Evolutionary conservation across 2,329 filamentous ascomycete genomes (phyloP), one percentile per base, ranked within the genome.

Genomic region (Diaporthe australafricana): DNA sequence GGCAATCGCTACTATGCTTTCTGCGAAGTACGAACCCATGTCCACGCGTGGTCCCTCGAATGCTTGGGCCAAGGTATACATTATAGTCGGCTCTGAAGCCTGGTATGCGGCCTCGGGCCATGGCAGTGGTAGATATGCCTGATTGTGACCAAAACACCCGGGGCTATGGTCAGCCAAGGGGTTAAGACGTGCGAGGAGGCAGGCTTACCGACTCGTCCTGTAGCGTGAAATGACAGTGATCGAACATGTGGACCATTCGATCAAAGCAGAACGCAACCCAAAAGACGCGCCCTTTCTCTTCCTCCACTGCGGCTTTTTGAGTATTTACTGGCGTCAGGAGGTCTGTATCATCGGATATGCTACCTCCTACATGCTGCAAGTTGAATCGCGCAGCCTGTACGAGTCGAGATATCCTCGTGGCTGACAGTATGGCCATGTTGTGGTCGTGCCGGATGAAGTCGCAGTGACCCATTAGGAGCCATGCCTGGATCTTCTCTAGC

Each of bases 21-120:
- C 48, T 50, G 48, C 48, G 48, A 50, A 50, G 14, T 25, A 50
- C 22, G 48, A 22, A 14, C 27, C 11, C 48, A 50, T 27, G 22
- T 50, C 48, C 27, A 50, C 48, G 27, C 14, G 48, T 50, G 48
- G 48, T 50, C 22, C 25, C 27, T 50, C 48, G 48, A 50, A 25
- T 50, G 27, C 48, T 22, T 50, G 22, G 48, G 48, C 17, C 48
- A 50, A 25, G 48, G 48, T 50, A 50, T 50, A 25, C 48, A 27
- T 50, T 50, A 27, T 25, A 50, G 48, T 50, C 48, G 48, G 48
- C 48, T 50, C 48, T 27, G 48, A 50, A 50, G 48, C 48, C 22
- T 50, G 48, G 48, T 50, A 50, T 50, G 48, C 48, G 48, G 22
- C 48, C 48, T 50, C 48, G 48, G 48, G 48, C 48, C 48, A 50